phyloP scores from a whole-genome alignment of 2,329 filamentous ascomycete genomes.

The Penicillium carneum region DNA sequence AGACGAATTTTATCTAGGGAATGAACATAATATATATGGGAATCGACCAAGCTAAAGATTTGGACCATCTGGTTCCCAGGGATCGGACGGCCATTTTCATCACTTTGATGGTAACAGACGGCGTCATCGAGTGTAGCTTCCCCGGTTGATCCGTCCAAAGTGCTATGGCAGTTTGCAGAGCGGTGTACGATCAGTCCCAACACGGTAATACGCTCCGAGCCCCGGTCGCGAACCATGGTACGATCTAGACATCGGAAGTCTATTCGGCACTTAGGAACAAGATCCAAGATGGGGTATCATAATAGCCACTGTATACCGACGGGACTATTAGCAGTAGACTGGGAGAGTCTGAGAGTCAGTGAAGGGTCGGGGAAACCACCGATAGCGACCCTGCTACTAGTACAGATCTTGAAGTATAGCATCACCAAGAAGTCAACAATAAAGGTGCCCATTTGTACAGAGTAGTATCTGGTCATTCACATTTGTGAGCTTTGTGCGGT shows the following conservation, averaged over 20 bases:
- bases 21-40: background rate
- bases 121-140: slow-evolving; percentile 24
- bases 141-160: slow-evolving; percentile 20
- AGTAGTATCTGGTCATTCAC: background rate
- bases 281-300: no score
- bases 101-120: slow-evolving; percentile 2
- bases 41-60: background rate
- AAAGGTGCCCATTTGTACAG: background rate
- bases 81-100: background rate
- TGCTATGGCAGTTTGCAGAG: background rate
- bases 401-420: background rate
- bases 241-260: background rate
- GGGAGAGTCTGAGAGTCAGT: no score
- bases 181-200: background rate
- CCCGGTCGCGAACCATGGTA: background rate
- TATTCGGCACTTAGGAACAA: background rate
- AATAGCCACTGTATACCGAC: background rate
- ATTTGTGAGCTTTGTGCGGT: background rate
- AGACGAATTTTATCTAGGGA: background rate
- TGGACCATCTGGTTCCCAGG: background rate
- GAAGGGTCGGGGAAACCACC: background rate
- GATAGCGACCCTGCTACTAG: background rate
- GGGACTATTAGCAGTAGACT: background rate
- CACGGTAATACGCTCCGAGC: background rate
- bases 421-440: no score